Base-by-base conservation (phyloP, 2,329 filamentous ascomycete genomes). In the Furcasterigmium sp. region DNA sequence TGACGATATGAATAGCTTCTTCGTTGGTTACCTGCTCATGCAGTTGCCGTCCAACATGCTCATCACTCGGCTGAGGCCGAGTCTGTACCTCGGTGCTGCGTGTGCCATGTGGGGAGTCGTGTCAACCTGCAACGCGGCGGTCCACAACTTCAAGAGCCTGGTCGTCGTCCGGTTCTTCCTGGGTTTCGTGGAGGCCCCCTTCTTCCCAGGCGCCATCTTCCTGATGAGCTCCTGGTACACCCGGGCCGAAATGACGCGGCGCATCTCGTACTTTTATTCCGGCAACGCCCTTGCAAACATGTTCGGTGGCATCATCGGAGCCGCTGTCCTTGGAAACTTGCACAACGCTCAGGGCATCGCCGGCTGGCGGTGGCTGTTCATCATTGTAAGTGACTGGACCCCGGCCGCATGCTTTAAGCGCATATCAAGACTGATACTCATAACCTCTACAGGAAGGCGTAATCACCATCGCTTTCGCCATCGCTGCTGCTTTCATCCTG, bases 11-110 rank as follows among this genome's bases (percentile, higher is more conserved):
- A 10, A 10, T 29, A 11, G 3, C 29, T 32, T 32, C 23, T 80
- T 79, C 46, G 75, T 80, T 2, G 72, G 78, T 4, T 83, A 83
- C 50, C 61, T 82, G 1, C 58, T 80, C 11, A 80, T 82, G 71
- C 78, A 83, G 54, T 59, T 83, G 0, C 80, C 79, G 0, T 80
- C 76, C 0, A 84, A 83, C 47, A 63, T 82, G 44, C 52, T 78
- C 0, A 60, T 82, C 3, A 80, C 76, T 0, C 63, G 72, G 3
- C 60, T 78, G 23, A 64, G 69, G 9, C 78, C 78, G 1, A 74
- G 73, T 2, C 44, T 74, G 1, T 82, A 79, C 47, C 65, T 82
- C 2, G 66, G 73, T 0, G 56, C 60, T 1, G 68, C 68, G 0
- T 74, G 75, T 54, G 61, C 66, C 51, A 55, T 62, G 10, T 72